Evolutionary conservation across 768 basidiomycete genomes (phyloP).

Genomic region (Lactarius quietus): DNA sequence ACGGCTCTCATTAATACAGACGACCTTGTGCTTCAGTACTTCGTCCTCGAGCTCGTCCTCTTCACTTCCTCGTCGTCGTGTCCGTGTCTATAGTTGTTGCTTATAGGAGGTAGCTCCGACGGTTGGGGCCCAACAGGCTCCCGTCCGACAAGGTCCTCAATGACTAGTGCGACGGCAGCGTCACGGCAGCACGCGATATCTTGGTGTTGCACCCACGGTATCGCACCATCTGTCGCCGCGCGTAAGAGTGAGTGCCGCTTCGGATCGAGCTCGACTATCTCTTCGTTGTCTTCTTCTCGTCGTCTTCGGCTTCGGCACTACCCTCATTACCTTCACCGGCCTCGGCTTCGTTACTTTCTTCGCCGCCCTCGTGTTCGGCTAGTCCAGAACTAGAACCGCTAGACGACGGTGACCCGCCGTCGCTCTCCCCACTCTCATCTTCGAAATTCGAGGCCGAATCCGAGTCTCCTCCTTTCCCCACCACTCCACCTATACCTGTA

Average conservation of each 20-base stretch:
- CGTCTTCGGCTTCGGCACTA: slow-evolving; percentile 18
- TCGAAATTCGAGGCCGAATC: slow-evolving; percentile 24
- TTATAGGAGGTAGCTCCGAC: too few species aligned
- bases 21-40: background rate
- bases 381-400: slow-evolving; percentile 21
- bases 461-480: slow-evolving; percentile 22
- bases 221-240: background rate
- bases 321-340: slow-evolving; percentile 32
- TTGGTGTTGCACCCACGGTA: too few species aligned
- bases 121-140: background rate
- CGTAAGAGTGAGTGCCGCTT: slow-evolving; percentile 42
- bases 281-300: slow-evolving; percentile 39
- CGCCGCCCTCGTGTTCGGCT: slow-evolving; percentile 2
- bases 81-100: too few species aligned
- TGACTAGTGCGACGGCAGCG: slow-evolving; percentile 20
- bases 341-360: slow-evolving; percentile 19
- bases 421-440: slow-evolving; percentile 31
- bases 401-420: slow-evolving; percentile 38
- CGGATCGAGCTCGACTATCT: slow-evolving; percentile 48
- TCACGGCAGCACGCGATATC: slow-evolving; percentile 26
- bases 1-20: too few species aligned
- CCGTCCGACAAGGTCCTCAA: slow-evolving; percentile 20
- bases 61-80: slow-evolving; percentile 13
- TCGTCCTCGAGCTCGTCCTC: slow-evolving; percentile 26
- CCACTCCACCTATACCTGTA: slow-evolving; percentile 6